Evolutionary conservation across 2,329 filamentous ascomycete genomes (phyloP).

Genomic region (Ceratocystis alfenasii): DNA sequence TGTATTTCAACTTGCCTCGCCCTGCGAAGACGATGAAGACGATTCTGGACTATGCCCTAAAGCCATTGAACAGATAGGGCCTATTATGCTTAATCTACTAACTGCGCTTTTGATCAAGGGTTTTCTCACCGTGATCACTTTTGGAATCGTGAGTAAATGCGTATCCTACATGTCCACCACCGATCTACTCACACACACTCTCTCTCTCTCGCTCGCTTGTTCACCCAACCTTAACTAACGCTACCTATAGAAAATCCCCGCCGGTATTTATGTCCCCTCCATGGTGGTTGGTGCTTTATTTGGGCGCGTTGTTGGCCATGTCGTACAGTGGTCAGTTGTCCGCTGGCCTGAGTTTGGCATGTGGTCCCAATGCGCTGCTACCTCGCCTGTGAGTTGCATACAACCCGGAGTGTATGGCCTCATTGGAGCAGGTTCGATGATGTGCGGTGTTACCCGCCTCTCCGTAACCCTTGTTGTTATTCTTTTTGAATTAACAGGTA

Average conservation of each 20-base stretch:
- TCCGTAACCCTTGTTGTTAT: constrained; percentile 93
- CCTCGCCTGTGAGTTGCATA: constrained; percentile 68
- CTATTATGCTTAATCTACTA: constrained; percentile 58
- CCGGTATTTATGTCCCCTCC: constrained; percentile 93
- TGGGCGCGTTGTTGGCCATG: constrained; percentile 76
- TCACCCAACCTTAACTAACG: not conserved
- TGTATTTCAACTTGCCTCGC: constrained; percentile 78
- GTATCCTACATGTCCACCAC: too few relatives aligned
- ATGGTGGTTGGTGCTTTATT: constrained; percentile 96
- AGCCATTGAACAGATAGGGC: constrained; percentile 61
- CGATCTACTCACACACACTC: too few relatives aligned
- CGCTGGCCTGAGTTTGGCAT: constrained; percentile 58
- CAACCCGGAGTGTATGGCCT: constrained; percentile 95
- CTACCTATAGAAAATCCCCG: constrained; percentile 61
- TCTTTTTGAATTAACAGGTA: constrained; percentile 88
- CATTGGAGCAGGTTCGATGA: constrained; percentile 87
- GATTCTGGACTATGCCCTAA: constrained; percentile 63
- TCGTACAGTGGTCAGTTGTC: constrained; percentile 69
- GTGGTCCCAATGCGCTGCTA: constrained; percentile 61
- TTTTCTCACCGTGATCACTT: constrained; percentile 76
- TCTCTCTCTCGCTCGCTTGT: not conserved
- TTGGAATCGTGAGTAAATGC: constrained; percentile 57
- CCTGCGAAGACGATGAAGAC: constrained; percentile 60
- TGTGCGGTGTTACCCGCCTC: constrained; percentile 91
- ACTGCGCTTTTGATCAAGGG: constrained; percentile 83